A percentile compares a stretch with the other conserved stretches of the same genome.
These are phyloP conservation scores for Malus sylvestris DNA, from an alignment of 306 rosid species.

Conservation along the genomic window DNA sequence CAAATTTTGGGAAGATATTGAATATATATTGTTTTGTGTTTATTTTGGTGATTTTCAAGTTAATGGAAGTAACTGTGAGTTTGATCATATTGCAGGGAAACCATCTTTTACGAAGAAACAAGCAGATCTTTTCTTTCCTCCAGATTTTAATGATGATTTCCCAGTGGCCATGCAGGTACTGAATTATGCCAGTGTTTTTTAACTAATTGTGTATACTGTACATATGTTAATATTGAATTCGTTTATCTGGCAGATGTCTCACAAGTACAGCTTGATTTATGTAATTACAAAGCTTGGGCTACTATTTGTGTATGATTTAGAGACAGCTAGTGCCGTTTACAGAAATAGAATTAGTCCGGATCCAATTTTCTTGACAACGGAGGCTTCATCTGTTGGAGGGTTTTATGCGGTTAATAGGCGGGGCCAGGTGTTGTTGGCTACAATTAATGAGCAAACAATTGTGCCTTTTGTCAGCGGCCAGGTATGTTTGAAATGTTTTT, in stretches of 20 bases:
- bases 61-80: background rate
- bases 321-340: slow-evolving; percentile 96
- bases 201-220: slow-evolving; percentile 1
- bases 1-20: background rate
- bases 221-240: slow-evolving; percentile 7
- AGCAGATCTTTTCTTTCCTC: slow-evolving; percentile 98
- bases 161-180: slow-evolving; percentile 98
- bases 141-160: slow-evolving; percentile 97
- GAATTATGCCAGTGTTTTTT: slow-evolving; percentile 20
- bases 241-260: slow-evolving; percentile 69
- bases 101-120: slow-evolving; percentile 96
- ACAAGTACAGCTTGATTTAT: slow-evolving; percentile 86
- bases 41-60: background rate
- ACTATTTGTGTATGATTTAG: slow-evolving; percentile 94
- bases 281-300: slow-evolving; percentile 99
- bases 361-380: slow-evolving; percentile 95
- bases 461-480: slow-evolving; percentile 95
- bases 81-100: slow-evolving; percentile 56
- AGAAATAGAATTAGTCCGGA: slow-evolving; percentile 98
- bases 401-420: slow-evolving; percentile 93
- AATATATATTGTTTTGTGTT: background rate
- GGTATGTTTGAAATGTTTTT: slow-evolving; percentile 35
- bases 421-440: slow-evolving; percentile 97
- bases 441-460: slow-evolving; percentile 90
- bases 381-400: slow-evolving; percentile 87